Percentiles rank a stretch among this genome's conserved stretches.
phyloP scores from a whole-genome alignment of 495 filamentous ascomycete species.

The Penicillium bialowiezense region DNA sequence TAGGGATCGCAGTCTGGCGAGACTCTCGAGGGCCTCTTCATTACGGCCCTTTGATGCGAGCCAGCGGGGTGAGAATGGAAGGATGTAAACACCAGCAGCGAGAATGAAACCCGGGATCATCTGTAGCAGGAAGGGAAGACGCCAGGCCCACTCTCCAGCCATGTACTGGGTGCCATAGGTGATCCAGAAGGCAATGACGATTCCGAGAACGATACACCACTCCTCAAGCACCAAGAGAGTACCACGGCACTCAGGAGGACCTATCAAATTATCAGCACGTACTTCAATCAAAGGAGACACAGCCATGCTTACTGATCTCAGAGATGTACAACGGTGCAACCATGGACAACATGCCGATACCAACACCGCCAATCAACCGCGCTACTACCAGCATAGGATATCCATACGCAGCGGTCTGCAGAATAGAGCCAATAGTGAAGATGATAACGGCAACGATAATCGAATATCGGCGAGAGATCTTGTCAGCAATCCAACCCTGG shows the following conservation, averaged over 20 bases:
- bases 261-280: constrained; percentile 11
- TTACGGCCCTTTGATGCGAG: constrained; percentile 47
- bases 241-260: constrained; percentile 54
- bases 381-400: constrained; percentile 59
- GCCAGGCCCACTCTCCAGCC: constrained; percentile 48
- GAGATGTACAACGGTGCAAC: constrained; percentile 55
- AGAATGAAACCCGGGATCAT: constrained; percentile 48
- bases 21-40: constrained; percentile 45
- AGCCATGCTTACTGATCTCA: constrained; percentile 42
- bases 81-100: constrained; percentile 39
- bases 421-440: constrained; percentile 51
- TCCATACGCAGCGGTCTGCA: constrained; percentile 54
- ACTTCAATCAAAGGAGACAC: background rate
- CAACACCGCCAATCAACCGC: constrained; percentile 59
- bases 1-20: constrained; percentile 44
- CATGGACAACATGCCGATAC: constrained; percentile 57
- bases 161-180: constrained; percentile 56
- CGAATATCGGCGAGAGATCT: constrained; percentile 54
- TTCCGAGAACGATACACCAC: constrained; percentile 53
- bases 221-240: constrained; percentile 54
- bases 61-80: constrained; percentile 56
- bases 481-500: constrained; percentile 59
- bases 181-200: constrained; percentile 56
- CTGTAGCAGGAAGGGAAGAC: constrained; percentile 50
- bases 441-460: constrained; percentile 55